Evolutionary conservation across 2,329 filamentous ascomycete species (phyloP).

Genomic region (Canariomyces notabilis): DNA sequence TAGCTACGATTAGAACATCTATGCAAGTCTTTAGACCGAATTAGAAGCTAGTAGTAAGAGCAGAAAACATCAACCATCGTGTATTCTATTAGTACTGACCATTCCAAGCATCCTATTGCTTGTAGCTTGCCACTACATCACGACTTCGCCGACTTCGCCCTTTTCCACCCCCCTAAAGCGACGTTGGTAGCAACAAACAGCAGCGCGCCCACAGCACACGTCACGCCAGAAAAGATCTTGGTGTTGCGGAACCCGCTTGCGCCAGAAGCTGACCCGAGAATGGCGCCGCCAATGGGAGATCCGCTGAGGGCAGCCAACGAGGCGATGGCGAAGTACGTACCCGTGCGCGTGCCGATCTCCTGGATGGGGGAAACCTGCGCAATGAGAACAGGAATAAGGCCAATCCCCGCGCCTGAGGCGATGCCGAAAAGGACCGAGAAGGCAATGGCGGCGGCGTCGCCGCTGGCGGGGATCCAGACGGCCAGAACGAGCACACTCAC

Average conservation of each 20-base stretch:
- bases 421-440: slow-evolving; percentile 34
- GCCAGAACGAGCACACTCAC: slow-evolving; percentile 31
- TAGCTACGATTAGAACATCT: too few relatives aligned
- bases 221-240: not conserved
- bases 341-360: slow-evolving; percentile 46
- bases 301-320: not conserved
- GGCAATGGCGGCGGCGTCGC: slow-evolving; percentile 25
- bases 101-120: too few relatives aligned
- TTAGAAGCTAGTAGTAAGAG: too few relatives aligned
- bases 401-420: slow-evolving; percentile 32
- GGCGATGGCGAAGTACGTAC: not conserved
- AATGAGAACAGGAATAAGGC: slow-evolving; percentile 30
- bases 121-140: too few relatives aligned
- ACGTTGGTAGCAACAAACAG: not conserved
- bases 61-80: too few relatives aligned
- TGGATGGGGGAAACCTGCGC: slow-evolving; percentile 50
- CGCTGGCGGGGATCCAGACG: slow-evolving; percentile 36
- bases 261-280: not conserved
- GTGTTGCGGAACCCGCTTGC: not conserved
- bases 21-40: too few relatives aligned
- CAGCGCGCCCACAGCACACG: not conserved
- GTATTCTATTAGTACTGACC: too few relatives aligned
- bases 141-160: too few relatives aligned
- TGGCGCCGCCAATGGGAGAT: not conserved
- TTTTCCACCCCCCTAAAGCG: not conserved